Evolutionary conservation across 495 filamentous ascomycete genomes (phyloP).

Genomic region (Xylaria acuta): DNA sequence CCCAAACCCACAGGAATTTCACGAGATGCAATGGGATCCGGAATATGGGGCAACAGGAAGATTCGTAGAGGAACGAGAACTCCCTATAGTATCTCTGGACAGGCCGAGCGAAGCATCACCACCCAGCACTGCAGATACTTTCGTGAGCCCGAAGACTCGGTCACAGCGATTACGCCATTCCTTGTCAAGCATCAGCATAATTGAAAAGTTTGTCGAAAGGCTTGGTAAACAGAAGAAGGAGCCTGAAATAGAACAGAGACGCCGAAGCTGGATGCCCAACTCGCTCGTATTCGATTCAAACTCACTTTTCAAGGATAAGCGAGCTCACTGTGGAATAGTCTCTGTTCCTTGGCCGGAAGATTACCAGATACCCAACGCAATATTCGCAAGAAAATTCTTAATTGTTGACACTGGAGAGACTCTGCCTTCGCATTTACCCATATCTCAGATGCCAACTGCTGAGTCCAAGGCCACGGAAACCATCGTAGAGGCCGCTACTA

Average conservation of each 20-base stretch:
- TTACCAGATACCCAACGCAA: slow-evolving; percentile 39
- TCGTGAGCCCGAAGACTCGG: slow-evolving; percentile 18
- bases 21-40: slow-evolving; percentile 41
- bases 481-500: slow-evolving; percentile 48
- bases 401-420: slow-evolving; percentile 40
- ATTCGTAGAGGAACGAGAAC: slow-evolving; percentile 36
- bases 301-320: slow-evolving; percentile 28
- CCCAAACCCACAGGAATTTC: slow-evolving; percentile 39
- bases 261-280: slow-evolving; percentile 35
- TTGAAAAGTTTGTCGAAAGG: slow-evolving; percentile 30
- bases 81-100: slow-evolving; percentile 30
- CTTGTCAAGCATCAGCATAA: slow-evolving; percentile 26
- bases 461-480: slow-evolving; percentile 47
- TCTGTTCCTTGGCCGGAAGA: slow-evolving; percentile 32
- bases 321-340: slow-evolving; percentile 13
- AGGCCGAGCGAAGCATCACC: slow-evolving; percentile 29
- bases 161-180: slow-evolving; percentile 30
- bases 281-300: slow-evolving; percentile 30
- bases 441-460: slow-evolving; percentile 41
- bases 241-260: slow-evolving; percentile 28
- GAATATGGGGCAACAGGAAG: slow-evolving; percentile 33
- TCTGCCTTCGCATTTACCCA: slow-evolving; percentile 30
- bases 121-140: slow-evolving; percentile 30
- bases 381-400: slow-evolving; percentile 42
- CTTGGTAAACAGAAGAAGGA: slow-evolving; percentile 24